phyloP scores from a whole-genome alignment of 2,329 filamentous ascomycete genomes.

The Hortaea sp. region DNA sequence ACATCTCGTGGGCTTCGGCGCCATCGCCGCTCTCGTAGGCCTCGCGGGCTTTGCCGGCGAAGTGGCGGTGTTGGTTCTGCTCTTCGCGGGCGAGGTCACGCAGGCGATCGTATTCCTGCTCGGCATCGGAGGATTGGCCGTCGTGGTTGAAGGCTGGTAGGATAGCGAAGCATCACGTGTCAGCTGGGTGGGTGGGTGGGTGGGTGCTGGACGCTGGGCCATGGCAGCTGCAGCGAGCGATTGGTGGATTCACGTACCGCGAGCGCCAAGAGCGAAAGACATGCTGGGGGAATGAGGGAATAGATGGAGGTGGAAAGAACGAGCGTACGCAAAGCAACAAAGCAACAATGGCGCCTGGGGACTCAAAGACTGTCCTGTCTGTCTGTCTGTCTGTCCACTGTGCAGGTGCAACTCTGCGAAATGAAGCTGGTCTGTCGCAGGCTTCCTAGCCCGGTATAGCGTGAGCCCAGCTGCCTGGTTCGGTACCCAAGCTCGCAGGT shows the following conservation, averaged over 20 bases:
- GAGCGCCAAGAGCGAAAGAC: slow-evolving; percentile 3
- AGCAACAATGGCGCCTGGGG: neutral
- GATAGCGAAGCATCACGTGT: neutral
- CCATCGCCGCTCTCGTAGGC: slow-evolving; percentile 80
- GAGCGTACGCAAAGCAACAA: neutral
- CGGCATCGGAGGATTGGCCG: slow-evolving; percentile 53
- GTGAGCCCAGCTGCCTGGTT: neutral
- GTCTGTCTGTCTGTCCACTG: no score
- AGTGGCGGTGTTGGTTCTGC: slow-evolving; percentile 65
- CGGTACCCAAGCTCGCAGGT: neutral
- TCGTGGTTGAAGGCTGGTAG: slow-evolving; percentile 61
- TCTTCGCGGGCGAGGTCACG: slow-evolving; percentile 74
- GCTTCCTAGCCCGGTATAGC: neutral
- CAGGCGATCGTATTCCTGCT: slow-evolving; percentile 86
- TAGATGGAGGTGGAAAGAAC: neutral
- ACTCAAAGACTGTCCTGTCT: neutral
- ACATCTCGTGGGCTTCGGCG: slow-evolving; percentile 70
- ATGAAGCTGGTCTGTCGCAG: neutral
- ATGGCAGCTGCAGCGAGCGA: no score
- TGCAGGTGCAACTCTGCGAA: neutral
- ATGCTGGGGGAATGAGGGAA: neutral
- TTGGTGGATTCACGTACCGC: neutral
- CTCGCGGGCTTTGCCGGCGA: slow-evolving; percentile 55
- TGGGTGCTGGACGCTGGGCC: neutral
- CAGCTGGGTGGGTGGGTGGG: neutral